phyloP scores from a whole-genome alignment of 2,329 filamentous ascomycete species.

The Nothopassalora personata region DNA sequence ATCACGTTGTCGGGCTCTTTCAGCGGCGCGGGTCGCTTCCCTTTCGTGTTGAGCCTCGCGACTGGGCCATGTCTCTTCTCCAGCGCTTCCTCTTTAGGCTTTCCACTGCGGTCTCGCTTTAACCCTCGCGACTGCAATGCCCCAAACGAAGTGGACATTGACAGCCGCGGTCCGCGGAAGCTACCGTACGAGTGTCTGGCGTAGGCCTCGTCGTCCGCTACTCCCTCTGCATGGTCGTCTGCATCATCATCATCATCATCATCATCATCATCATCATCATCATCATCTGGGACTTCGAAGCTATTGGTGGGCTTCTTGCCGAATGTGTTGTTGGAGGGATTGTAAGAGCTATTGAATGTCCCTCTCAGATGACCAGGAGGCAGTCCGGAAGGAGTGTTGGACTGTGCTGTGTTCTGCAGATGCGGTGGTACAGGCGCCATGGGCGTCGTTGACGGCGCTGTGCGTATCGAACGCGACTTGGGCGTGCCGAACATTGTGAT shows the following conservation, averaged over 20 bases:
- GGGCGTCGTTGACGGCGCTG: conserved; percentile 35
- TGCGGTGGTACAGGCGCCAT: conserved; percentile 32
- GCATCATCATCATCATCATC: conserved; percentile 25
- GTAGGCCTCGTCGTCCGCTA: conserved; percentile 34
- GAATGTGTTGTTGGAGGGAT: conserved; percentile 27
- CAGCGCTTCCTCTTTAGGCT: conserved; percentile 43
- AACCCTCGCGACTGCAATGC: conserved; percentile 28
- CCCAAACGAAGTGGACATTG: conserved; percentile 17
- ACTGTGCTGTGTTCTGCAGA: conserved; percentile 24
- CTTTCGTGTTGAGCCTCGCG: conserved; percentile 62
- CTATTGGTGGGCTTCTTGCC: conserved; percentile 18
- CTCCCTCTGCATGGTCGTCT: conserved; percentile 30
- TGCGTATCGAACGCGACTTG: conserved; percentile 21
- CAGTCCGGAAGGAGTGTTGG: conserved; percentile 33
- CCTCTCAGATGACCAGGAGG: conserved; percentile 28
- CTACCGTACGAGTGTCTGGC: conserved; percentile 20
- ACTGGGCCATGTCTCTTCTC: conserved; percentile 57
- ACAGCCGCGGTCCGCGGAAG: conserved; percentile 7
- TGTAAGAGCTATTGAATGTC: conserved; percentile 32
- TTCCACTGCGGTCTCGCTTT: conserved; percentile 38
- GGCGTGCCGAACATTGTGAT: conserved; percentile 22
- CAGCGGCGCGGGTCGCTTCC: conserved; percentile 50
- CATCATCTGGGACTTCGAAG: conserved; percentile 33
- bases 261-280: conserved; percentile 25
- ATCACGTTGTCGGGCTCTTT: conserved; percentile 68